phyloP scores from a whole-genome alignment of 352 stramenopile genomes.

The Globisporangium emineosum region DNA sequence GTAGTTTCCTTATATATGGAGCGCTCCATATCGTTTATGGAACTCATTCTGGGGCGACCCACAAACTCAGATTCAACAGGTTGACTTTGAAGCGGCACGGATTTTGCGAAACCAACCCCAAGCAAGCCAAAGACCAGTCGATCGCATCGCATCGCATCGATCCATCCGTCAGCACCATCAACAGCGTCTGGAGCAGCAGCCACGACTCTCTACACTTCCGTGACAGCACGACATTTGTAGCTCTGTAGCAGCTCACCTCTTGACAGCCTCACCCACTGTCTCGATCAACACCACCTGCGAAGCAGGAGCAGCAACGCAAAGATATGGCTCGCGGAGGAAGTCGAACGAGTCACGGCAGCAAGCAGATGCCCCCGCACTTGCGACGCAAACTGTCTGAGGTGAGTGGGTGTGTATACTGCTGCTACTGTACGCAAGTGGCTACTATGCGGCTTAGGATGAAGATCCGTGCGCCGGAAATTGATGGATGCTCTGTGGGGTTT shows the following conservation, averaged over 20 bases:
- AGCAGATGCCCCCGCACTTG: slow-evolving; percentile 24
- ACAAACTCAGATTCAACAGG: not conserved
- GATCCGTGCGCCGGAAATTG: not conserved
- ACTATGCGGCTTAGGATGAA: not conserved
- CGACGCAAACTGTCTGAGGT: slow-evolving; percentile 35
- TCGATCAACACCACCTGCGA: not conserved
- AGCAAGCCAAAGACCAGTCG: too few relatives aligned
- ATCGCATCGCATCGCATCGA: not conserved
- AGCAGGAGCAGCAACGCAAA: not conserved
- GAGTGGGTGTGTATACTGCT: not conserved
- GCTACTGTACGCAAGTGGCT: not conserved
- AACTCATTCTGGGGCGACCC: not conserved
- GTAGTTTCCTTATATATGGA: not conserved
- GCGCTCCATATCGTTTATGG: not conserved
- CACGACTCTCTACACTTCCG: not conserved
- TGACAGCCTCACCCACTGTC: not conserved
- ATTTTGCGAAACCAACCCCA: slow-evolving; percentile 7
- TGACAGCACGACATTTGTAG: not conserved
- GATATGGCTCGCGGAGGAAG: slow-evolving; percentile 6
- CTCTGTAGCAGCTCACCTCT: not conserved
- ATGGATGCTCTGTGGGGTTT: not conserved
- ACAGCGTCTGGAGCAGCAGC: not conserved
- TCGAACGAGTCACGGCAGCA: slow-evolving; percentile 12
- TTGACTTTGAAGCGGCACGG: not conserved
- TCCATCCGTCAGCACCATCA: not conserved